A percentile compares a stretch with the other conserved stretches of the same genome.
Evolutionary conservation across 768 basidiomycete species (phyloP).

Genomic region (Termitomyces sp.): DNA sequence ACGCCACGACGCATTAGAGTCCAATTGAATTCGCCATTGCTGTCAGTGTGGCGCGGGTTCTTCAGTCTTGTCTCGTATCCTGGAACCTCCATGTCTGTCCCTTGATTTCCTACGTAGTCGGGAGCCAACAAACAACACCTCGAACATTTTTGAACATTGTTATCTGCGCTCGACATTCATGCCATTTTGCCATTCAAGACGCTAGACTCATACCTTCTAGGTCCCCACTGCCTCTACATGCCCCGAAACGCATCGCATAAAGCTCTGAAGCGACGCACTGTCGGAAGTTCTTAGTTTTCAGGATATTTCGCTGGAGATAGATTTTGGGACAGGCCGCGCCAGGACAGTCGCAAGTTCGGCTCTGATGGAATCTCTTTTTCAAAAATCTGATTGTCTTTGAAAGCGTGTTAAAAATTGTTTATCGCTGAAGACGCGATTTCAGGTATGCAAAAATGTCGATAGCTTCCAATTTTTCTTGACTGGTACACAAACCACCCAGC

Average conservation of each 20-base stretch:
- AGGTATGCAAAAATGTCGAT: too few relatives aligned
- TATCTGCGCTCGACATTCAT: not conserved
- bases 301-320: not conserved
- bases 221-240: not conserved
- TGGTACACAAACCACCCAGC: too few relatives aligned
- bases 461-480: too few relatives aligned
- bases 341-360: not conserved
- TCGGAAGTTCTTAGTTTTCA: not conserved
- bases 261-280: not conserved
- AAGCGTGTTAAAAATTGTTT: too few relatives aligned
- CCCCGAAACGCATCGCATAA: not conserved
- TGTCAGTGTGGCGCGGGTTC: not conserved
- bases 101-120: not conserved
- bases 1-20: slow-evolving; percentile 6
- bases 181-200: too few relatives aligned
- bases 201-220: not conserved
- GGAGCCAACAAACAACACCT: not conserved
- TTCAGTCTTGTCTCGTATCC: not conserved
- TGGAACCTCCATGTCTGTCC: not conserved
- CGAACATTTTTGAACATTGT: not conserved
- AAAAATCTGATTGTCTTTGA: too few relatives aligned
- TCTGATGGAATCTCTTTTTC: too few relatives aligned
- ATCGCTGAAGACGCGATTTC: too few relatives aligned
- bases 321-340: not conserved
- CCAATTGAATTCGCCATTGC: not conserved